phyloP scores from a whole-genome alignment of 805 yeast genomes.

The Monosporozyma servazzii region DNA sequence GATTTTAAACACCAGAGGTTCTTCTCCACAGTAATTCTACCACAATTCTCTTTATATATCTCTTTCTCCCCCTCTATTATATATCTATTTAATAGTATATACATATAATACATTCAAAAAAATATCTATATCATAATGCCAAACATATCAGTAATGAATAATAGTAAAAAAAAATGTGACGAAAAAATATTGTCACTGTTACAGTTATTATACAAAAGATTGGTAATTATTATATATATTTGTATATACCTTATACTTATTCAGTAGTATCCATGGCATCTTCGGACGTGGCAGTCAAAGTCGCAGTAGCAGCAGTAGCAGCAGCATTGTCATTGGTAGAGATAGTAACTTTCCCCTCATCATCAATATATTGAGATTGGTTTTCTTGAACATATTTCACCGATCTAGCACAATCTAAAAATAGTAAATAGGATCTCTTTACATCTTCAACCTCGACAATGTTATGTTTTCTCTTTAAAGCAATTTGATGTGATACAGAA shows the following conservation, averaged over 20 bases:
- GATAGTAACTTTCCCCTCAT: conserved; percentile 61
- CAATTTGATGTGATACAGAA: conserved; percentile 80
- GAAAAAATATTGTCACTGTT: neutral
- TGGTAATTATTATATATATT: no score
- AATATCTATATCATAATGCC: no score
- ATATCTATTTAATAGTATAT: conserved; percentile 1
- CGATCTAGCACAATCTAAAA: conserved; percentile 82
- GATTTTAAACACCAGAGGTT: conserved; percentile 83
- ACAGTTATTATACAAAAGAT: neutral
- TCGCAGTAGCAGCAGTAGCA: neutral
- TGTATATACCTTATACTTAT: conserved; percentile 6
- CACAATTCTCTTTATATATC: no score
- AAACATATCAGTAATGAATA: neutral
- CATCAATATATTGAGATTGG: conserved; percentile 63
- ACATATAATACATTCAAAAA: neutral
- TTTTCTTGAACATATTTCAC: conserved; percentile 74
- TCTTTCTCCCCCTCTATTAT: neutral
- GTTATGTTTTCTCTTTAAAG: conserved; percentile 64
- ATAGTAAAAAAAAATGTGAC: neutral
- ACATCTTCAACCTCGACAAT: conserved; percentile 70
- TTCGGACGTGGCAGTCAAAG: conserved; percentile 6
- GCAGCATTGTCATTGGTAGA: conserved; percentile 21
- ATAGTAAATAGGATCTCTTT: conserved; percentile 77
- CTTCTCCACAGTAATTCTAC: conserved; percentile 19
- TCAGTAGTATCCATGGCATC: conserved; percentile 30